Base-by-base conservation (phyloP, 306 rosid genomes). In the Casuarina glauca region DNA sequence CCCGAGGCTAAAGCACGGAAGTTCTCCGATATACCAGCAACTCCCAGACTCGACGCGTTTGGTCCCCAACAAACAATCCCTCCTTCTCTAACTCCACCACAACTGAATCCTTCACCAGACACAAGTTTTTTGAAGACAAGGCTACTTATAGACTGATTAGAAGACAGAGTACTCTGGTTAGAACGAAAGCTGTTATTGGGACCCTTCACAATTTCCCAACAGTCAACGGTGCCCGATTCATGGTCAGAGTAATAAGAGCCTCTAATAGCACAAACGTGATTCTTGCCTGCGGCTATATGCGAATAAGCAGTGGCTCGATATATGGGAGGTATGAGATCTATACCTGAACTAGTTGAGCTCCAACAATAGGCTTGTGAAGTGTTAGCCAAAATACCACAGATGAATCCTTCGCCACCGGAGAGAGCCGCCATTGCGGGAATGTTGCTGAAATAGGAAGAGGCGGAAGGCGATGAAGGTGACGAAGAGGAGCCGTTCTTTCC, bases 21-120 rank as follows among this genome's bases (percentile, higher is more conserved):
- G 48, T 85, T 88, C 12, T 87, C 91, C 0, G 82, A 26, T 17
- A 82, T 81, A 76, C 78, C 83, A 1, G 93, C 84, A 78, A 89
- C 80, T 0, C 85, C 83, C 43, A 95, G 11, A 12, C 20, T 68
- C 5, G 68, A 17, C 2, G 98, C 88, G 67, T 72, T 73, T 3
- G 98, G 97, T 46, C 98, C 97, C 95, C 97, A 95, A 69, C 98
- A 95, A 67, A 88, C 74, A 1, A 92, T 78, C 17, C 97, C 97
- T 32, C 95, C 97, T 70, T 87, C 84, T 53, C 88, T 80, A 15
- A 85, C 74, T 50, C 72, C 78, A 15, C 96, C 98, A 42, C 98
- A 95, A 32, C 88, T 79, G 82, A 93, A 95, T 46, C 96, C 97
- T 2, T 89, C 96, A 2, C 98, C 98, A 32, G 98, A 86, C 38